These are phyloP conservation scores for Aspergillus flavus DNA, from an alignment of 2,329 filamentous ascomycete genomes.

Conservation along the genomic window DNA sequence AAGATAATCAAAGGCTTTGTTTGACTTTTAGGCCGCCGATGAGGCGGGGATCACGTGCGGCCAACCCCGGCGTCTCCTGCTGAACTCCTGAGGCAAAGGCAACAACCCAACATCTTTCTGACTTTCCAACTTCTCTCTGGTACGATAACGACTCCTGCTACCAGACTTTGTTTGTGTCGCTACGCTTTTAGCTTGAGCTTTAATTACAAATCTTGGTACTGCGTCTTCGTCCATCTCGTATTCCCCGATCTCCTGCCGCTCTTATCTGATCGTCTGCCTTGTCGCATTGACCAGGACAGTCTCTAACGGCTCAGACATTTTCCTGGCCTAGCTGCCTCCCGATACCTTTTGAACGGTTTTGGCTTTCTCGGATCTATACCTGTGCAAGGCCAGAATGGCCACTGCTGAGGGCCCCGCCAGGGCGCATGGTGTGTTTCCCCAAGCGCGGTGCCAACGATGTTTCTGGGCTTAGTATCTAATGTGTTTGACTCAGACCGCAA, in stretches of 20 bases:
- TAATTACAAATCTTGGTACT: background rate
- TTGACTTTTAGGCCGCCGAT: background rate
- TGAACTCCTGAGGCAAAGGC: conserved; percentile 3
- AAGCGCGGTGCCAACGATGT: background rate
- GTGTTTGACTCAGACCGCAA: conserved; percentile 60
- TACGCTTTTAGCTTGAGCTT: background rate
- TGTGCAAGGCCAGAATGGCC: conserved; percentile 29
- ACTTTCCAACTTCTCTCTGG: background rate
- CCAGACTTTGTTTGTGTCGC: background rate
- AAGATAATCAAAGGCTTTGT: background rate
- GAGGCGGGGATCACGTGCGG: conserved; percentile 7
- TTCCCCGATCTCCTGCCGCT: background rate
- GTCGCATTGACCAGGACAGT: background rate
- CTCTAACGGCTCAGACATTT: background rate
- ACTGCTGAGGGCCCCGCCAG: conserved; percentile 40
- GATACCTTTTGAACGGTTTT: background rate
- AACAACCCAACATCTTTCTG: background rate
- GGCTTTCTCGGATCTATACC: conserved; percentile 3
- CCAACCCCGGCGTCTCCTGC: conserved; percentile 3
- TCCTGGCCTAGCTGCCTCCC: background rate
- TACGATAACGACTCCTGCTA: background rate
- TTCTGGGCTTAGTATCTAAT: conserved; percentile 8
- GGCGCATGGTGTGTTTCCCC: conserved; percentile 47
- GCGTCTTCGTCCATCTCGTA: background rate
- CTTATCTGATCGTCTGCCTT: conserved; percentile 7